Conservation (phyloP, 768 basidiomycete genomes). For the Amanita inopinata region DNA sequence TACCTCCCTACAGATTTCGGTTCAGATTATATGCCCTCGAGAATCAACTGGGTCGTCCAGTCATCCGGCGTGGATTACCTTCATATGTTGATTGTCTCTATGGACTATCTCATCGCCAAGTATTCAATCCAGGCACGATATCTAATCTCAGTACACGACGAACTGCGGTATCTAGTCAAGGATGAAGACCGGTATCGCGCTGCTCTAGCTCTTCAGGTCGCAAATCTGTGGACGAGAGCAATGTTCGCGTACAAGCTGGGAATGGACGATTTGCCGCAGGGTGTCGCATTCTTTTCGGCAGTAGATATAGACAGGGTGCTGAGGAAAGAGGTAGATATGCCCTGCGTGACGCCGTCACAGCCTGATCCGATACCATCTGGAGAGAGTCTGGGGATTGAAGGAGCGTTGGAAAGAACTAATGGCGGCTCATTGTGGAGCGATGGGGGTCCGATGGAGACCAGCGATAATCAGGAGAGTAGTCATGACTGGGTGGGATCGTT, state of each 20-base stretch:
- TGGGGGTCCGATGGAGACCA: conserved; percentile 52
- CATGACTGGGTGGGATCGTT: conserved; percentile 23
- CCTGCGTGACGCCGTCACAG: conserved; percentile 91
- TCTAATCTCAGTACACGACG: conserved; percentile 95
- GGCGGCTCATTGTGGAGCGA: conserved; percentile 59
- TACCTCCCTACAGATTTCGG: conserved; percentile 77
- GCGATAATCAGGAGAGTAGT: too few species aligned
- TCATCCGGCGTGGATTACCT: conserved; percentile 98
- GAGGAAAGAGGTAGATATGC: conserved; percentile 94
- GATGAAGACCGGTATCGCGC: conserved; percentile 88
- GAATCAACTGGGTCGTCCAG: conserved; percentile 99
- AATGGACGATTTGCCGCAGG: conserved; percentile 92
- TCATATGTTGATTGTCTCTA: conserved; percentile 90
- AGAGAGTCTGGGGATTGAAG: conserved; percentile 69
- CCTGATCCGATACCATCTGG: conserved; percentile 75
- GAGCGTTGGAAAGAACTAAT: conserved; percentile 56
- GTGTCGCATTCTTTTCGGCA: conserved; percentile 94
- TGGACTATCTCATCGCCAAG: conserved; percentile 75
- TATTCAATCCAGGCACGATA: conserved; percentile 88
- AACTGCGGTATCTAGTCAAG: conserved; percentile 85
- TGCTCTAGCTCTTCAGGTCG: conserved; percentile 86
- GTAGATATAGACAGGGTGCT: conserved; percentile 89
- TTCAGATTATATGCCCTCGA: conserved; percentile 85
- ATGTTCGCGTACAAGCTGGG: conserved; percentile 89
- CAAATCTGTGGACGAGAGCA: conserved; percentile 91